Base-by-base conservation (phyloP, 108 stramenopile species). In the Schizochytrium sp. region DNA sequence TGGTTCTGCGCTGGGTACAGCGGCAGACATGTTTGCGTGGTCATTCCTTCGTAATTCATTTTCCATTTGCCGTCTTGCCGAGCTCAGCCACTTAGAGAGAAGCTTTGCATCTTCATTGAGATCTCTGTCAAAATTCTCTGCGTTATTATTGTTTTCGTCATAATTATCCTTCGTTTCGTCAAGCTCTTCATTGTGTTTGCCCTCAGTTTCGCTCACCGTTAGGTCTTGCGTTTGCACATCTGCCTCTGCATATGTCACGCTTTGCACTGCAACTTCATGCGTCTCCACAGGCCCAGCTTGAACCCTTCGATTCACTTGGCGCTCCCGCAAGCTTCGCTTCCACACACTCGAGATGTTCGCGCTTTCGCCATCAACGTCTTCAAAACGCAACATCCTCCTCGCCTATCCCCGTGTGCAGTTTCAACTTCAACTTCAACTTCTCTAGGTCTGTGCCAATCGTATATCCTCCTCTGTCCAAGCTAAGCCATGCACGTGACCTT, bases 231-330 rank as follows among this genome's bases (percentile, higher is more conserved):
- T 15, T 15, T 69, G 64, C 64, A 69, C 28, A 3, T 69, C 64
- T 7, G 64, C 64, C 10, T 69, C 64, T 38, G 64, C 64, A 38
- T 69, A 69, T 44, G 64, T 69, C 12, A 15, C 15, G 28, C 64
- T 69, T 44, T 69, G 64, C 64, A 44, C 44, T 7, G 64, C 64
- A 5, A 69, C 64, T 7, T 69, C 19, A 44, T 69, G 44, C 5
- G 64, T 69, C 19, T 69, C 64, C 42, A 69, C 64, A 44, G 64
- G 64, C 42, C 64, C 64, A 2, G 44, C 64, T 38, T 69, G 64
- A 3, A 69, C 64, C 1, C 5, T 44, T 38, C 64, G 64, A 13
- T 69, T 44, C 12, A 38, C 42, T 15, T 69, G 42, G 10, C 28
- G 40, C 5, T 38, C 64, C 12, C 64, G 64, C 7, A 28, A 44